phyloP scores from a whole-genome alignment of 1,284 basidiomycete species.

The Naganishia albida region DNA sequence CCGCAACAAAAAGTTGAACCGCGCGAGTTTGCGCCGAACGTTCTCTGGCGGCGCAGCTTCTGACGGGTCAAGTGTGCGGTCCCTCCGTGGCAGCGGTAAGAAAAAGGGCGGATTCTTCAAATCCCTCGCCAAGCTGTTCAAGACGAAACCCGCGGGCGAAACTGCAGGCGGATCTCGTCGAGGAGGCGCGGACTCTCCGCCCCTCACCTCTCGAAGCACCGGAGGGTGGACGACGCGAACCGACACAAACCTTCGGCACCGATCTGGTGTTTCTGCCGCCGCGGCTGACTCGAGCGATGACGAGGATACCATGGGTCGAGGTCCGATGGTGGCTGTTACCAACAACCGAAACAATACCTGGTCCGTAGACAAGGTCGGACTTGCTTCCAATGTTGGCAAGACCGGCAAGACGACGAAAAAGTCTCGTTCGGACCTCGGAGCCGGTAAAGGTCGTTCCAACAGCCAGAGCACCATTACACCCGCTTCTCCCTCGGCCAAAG shows the following conservation, averaged over 20 bases:
- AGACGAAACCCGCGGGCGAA: conserved; percentile 35
- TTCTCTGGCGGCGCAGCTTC: conserved; percentile 43
- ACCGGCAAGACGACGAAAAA: conserved; percentile 23
- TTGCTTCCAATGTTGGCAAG: conserved; percentile 9
- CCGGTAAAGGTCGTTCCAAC: conserved; percentile 35
- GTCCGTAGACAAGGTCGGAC: conserved; percentile 46
- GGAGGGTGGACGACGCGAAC: conserved; percentile 50
- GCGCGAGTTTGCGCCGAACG: conserved; percentile 39
- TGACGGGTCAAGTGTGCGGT: conserved; percentile 43
- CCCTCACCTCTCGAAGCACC: conserved; percentile 36
- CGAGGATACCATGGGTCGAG: conserved; percentile 36
- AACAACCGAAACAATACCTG: conserved; percentile 48
- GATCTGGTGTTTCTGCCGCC: conserved; percentile 35
- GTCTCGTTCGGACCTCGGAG: conserved; percentile 41
- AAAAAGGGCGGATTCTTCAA: conserved; percentile 53
- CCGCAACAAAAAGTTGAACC: conserved; percentile 35
- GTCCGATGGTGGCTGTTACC: conserved; percentile 47
- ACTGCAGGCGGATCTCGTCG: conserved; percentile 36
- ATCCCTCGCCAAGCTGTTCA: conserved; percentile 49
- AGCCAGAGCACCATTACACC: conserved; percentile 45
- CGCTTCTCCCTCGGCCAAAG: conserved; percentile 15
- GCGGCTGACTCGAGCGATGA: conserved; percentile 47
- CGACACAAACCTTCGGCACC: conserved; percentile 45
- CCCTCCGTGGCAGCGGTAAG: conserved; percentile 33
- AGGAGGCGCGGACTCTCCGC: conserved; percentile 39